Conservation (phyloP, 805 yeast genomes). For the Yamadazyma paraphyllophila region DNA sequence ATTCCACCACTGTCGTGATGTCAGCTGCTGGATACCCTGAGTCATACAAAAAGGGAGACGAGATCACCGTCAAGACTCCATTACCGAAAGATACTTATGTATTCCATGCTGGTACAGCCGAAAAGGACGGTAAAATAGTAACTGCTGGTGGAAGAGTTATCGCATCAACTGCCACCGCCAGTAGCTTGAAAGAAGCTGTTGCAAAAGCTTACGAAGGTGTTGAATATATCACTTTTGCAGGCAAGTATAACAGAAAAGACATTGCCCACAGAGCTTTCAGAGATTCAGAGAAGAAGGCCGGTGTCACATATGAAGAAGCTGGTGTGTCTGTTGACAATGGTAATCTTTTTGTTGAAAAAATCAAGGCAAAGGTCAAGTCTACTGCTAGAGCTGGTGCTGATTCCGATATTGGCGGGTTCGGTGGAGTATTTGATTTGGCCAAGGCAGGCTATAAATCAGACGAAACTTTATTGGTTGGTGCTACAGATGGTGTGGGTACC, state of each 20-base stretch:
- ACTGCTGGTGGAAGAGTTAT: conserved; percentile 97
- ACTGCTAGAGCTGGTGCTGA: conserved; percentile 96
- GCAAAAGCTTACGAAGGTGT: conserved; percentile 85
- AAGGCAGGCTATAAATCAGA: conserved; percentile 83
- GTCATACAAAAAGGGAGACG: conserved; percentile 80
- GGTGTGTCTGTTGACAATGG: conserved; percentile 99
- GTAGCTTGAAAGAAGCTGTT: conserved; percentile 75
- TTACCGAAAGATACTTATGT: conserved; percentile 63
- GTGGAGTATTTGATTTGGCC: conserved; percentile 90
- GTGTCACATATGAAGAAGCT: conserved; percentile 87
- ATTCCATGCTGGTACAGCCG: conserved; percentile 95
- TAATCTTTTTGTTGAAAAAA: conserved; percentile 82
- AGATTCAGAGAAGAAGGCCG: conserved; percentile 34
- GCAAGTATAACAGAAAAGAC: conserved; percentile 84
- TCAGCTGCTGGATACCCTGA: conserved; percentile 98
- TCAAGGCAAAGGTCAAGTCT: conserved; percentile 85
- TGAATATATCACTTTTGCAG: conserved; percentile 64
- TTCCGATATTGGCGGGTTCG: conserved; percentile 98
- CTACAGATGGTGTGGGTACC: conserved; percentile 99
- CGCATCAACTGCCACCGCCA: conserved; percentile 86
- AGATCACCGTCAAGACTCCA: conserved; percentile 54
- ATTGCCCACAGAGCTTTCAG: conserved; percentile 96
- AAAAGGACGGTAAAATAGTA: conserved; percentile 54
- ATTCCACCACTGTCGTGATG: conserved; percentile 89
- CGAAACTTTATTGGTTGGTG: conserved; percentile 86